A percentile compares a stretch with the other conserved stretches of the same genome.
phyloP scores from a whole-genome alignment of 2,329 filamentous ascomycete species.

The Teratosphaeria viscida region DNA sequence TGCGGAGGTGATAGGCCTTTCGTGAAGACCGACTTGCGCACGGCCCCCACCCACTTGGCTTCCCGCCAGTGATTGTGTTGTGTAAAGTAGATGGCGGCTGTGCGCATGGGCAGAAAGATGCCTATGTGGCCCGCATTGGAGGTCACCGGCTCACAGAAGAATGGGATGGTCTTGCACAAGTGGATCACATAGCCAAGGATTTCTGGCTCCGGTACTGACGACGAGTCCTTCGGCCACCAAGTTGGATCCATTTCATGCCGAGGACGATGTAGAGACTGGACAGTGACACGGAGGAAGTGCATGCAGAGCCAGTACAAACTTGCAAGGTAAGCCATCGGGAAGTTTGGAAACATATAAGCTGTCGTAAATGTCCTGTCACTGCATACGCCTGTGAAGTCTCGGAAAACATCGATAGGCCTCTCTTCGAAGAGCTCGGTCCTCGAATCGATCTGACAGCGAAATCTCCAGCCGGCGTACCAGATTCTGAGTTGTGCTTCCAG shows the following conservation, averaged over 20 bases:
- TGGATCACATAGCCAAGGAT: constrained; percentile 17
- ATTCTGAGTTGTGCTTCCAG: constrained; percentile 14
- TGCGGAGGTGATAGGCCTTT: constrained; percentile 18
- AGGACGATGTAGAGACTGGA: constrained; percentile 13
- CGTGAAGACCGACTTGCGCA: constrained; percentile 15
- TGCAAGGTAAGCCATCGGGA: constrained; percentile 20
- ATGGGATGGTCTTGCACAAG: constrained; percentile 19
- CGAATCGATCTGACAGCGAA: background rate
- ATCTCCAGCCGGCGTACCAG: constrained; percentile 15
- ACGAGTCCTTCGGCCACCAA: constrained; percentile 12
- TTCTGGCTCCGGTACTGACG: constrained; percentile 15
- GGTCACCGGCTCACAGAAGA: constrained; percentile 19
- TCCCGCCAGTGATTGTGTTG: constrained; percentile 16
- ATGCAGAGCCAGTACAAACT: constrained; percentile 23
- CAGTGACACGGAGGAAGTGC: constrained; percentile 17
- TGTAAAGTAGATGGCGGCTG: constrained; percentile 19
- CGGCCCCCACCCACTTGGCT: constrained; percentile 16
- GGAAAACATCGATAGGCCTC: constrained; percentile 15
- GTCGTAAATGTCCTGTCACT: constrained; percentile 16
- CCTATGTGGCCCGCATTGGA: constrained; percentile 19
- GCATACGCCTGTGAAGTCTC: constrained; percentile 12
- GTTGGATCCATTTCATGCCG: constrained; percentile 8
- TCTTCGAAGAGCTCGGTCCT: constrained; percentile 7
- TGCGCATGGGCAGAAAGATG: constrained; percentile 22
- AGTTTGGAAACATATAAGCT: constrained; percentile 19